These are phyloP conservation scores for Ogataea pignaliae DNA, from an alignment of 805 yeast genomes.

Conservation along the genomic window DNA sequence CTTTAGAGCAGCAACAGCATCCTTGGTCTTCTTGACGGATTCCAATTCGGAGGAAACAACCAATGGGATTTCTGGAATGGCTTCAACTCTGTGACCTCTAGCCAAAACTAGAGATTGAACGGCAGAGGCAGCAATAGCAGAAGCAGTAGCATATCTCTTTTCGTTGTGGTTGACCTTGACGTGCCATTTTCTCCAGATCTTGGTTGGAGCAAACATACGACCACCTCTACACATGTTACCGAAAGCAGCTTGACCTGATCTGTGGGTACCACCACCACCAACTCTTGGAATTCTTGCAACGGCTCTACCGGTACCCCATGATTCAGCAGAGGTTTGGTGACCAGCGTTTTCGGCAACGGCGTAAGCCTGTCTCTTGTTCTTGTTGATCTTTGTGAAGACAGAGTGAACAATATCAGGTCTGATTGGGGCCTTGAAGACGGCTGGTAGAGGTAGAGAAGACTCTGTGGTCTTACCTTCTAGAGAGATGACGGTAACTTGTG, in stretches of 20 bases:
- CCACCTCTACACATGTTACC: slow-evolving; percentile 99
- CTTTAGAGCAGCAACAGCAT: slow-evolving; percentile 96
- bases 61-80: slow-evolving; percentile 96
- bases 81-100: slow-evolving; percentile 99
- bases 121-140: slow-evolving; percentile 98
- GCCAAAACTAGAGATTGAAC: slow-evolving; percentile 98
- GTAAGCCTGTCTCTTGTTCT: slow-evolving; percentile 99
- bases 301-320: slow-evolving; percentile 99
- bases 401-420: slow-evolving; percentile 99
- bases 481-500: slow-evolving; percentile 94
- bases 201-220: slow-evolving; percentile 99
- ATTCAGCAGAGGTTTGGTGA: slow-evolving; percentile 99
- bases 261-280: slow-evolving; percentile 99
- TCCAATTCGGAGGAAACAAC: slow-evolving; percentile 93
- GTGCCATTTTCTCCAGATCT: slow-evolving; percentile 99
- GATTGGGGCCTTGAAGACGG: slow-evolving; percentile 99
- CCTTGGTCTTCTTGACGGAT: slow-evolving; percentile 94
- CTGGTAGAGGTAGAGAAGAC: slow-evolving; percentile 88
- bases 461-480: slow-evolving; percentile 78
- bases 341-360: slow-evolving; percentile 99
- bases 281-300: slow-evolving; percentile 99
- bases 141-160: slow-evolving; percentile 99
- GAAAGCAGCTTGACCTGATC: slow-evolving; percentile 99
- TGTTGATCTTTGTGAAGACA: slow-evolving; percentile 97
- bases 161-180: slow-evolving; percentile 99